These are phyloP conservation scores for Carex sylvatica DNA, from an alignment of 202 grass and related monocot species.

Conservation along the genomic window DNA sequence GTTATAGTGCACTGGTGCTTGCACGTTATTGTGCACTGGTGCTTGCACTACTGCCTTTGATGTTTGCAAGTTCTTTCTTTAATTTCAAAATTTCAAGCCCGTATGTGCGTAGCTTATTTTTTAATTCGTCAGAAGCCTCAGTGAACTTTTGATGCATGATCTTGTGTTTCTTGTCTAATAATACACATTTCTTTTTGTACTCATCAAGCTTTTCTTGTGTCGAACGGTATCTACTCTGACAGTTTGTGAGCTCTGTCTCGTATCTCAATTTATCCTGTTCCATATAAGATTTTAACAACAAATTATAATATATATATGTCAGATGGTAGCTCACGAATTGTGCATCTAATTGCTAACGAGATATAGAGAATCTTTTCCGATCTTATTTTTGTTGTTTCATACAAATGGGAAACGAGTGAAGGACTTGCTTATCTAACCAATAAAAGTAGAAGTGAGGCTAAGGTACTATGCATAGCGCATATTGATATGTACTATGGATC, in stretches of 20 bases:
- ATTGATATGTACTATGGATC: too few relatives aligned
- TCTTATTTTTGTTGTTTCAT: not conserved
- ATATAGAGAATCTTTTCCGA: not conserved
- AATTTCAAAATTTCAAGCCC: conserved; percentile 57
- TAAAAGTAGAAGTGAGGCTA: not conserved
- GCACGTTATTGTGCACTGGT: not conserved
- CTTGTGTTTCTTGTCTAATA: conserved; percentile 35
- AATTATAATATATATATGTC: not conserved
- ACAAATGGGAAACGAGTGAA: not conserved
- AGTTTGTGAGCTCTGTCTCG: conserved; percentile 57
- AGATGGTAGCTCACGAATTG: not conserved
- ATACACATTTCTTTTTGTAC: conserved; percentile 44
- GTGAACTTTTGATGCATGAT: conserved; percentile 54
- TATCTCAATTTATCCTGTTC: conserved; percentile 43
- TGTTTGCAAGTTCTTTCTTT: conserved; percentile 51
- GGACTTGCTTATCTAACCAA: not conserved
- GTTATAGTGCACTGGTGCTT: not conserved
- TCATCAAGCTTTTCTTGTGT: conserved; percentile 55
- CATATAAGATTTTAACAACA: not conserved
- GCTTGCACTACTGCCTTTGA: not conserved
- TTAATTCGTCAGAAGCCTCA: conserved; percentile 52
- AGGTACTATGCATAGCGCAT: too few relatives aligned
- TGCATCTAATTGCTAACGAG: not conserved
- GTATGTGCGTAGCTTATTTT: conserved; percentile 45
- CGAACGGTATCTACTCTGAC: conserved; percentile 36